phyloP scores from a whole-genome alignment of 805 yeast species.

The Pichia pseudocactophila region DNA sequence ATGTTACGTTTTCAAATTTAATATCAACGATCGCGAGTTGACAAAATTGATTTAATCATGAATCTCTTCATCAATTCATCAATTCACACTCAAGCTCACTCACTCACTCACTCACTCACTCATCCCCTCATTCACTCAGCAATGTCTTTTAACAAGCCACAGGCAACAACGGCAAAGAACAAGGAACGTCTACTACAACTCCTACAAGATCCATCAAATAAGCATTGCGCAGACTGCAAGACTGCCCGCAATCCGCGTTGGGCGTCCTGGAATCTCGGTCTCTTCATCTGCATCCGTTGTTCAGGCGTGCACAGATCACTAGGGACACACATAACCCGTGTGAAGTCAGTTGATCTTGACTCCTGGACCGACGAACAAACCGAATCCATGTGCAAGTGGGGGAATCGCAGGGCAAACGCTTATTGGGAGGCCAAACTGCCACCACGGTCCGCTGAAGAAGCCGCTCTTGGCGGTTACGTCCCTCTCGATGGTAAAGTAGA shows the following conservation, averaged over 20 bases:
- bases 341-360: slow-evolving; percentile 88
- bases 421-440: slow-evolving; percentile 69
- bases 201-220: slow-evolving; percentile 69
- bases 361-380: slow-evolving; percentile 95
- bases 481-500: slow-evolving; percentile 83
- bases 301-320: slow-evolving; percentile 92
- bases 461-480: slow-evolving; percentile 34
- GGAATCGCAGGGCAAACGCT: slow-evolving; percentile 67
- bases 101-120: no score
- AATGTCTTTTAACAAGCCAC: slow-evolving; percentile 16
- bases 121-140: no score
- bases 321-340: slow-evolving; percentile 93
- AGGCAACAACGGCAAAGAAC: slow-evolving; percentile 35
- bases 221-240: slow-evolving; percentile 86
- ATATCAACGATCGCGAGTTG: no score
- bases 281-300: slow-evolving; percentile 88
- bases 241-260: slow-evolving; percentile 85
- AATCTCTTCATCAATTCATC: no score
- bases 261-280: slow-evolving; percentile 96
- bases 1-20: no score
- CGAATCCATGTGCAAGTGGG: slow-evolving; percentile 75
- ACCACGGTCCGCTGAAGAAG: slow-evolving; percentile 3
- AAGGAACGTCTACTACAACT: slow-evolving; percentile 67
- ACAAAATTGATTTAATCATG: no score
- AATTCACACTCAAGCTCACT: no score